Conservation (phyloP, 371 early-diverging fungal species). For the Funneliformis caledonium region DNA sequence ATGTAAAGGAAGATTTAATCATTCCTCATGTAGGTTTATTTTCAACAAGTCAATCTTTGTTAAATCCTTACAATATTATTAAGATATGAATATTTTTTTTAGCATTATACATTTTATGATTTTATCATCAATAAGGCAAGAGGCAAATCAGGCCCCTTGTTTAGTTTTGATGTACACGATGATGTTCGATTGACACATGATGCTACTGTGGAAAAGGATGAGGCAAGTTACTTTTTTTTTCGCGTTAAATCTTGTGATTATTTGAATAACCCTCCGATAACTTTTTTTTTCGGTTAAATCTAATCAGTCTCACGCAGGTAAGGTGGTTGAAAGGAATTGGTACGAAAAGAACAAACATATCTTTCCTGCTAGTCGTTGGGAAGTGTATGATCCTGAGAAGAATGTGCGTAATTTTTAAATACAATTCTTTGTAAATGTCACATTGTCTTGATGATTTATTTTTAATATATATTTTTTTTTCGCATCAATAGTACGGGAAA, state of each 20-base stretch:
- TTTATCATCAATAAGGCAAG: conserved; percentile 95
- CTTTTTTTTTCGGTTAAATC: neutral
- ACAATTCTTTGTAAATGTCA: neutral
- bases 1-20: conserved; percentile 95
- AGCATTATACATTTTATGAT: conserved; percentile 96
- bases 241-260: neutral
- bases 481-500: conserved; percentile 67
- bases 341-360: conserved; percentile 97
- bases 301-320: conserved; percentile 88
- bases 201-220: conserved; percentile 88
- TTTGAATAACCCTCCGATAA: neutral
- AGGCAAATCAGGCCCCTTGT: conserved; percentile 95
- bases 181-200: conserved; percentile 90
- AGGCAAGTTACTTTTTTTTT: conserved; percentile 46
- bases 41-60: neutral
- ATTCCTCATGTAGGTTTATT: conserved; percentile 81
- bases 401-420: conserved; percentile 50
- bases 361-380: conserved; percentile 95
- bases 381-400: conserved; percentile 90
- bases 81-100: neutral
- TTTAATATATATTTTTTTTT: neutral
- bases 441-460: neutral
- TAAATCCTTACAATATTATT: neutral
- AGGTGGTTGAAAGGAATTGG: conserved; percentile 92
- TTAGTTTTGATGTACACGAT: conserved; percentile 92